Percentiles rank a stretch among this genome's conserved stretches.
phyloP scores from a whole-genome alignment of 2,329 filamentous ascomycete genomes.

The Aureobasidium sp. region DNA sequence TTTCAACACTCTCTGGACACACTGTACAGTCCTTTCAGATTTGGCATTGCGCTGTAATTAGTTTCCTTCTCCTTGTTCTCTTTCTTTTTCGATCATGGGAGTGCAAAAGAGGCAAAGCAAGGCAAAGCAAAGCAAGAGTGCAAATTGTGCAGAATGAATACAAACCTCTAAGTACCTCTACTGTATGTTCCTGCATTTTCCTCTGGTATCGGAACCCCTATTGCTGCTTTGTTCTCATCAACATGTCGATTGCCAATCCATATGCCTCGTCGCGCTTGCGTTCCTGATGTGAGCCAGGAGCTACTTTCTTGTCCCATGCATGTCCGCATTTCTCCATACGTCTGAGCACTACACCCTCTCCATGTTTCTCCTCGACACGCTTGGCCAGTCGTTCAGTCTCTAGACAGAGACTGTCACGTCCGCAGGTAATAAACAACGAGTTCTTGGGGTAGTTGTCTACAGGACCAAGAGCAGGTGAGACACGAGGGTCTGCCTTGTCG shows the following conservation, averaged over 20 bases:
- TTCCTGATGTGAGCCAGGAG: constrained; percentile 23
- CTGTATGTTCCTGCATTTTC: not conserved
- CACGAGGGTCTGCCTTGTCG: constrained; percentile 24
- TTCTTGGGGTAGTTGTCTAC: constrained; percentile 21
- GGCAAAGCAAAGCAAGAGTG: not conserved
- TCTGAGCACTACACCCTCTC: constrained; percentile 20
- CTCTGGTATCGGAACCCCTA: no score
- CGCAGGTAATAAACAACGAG: constrained; percentile 29
- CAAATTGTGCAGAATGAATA: not conserved
- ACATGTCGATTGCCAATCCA: constrained; percentile 21
- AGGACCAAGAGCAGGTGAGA: constrained; percentile 29
- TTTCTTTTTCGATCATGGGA: not conserved
- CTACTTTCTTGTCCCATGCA: constrained; percentile 31
- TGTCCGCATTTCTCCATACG: constrained; percentile 29
- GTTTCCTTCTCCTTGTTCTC: not conserved
- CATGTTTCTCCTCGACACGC: constrained; percentile 19
- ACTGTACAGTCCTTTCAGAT: not conserved
- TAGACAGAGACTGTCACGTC: constrained; percentile 29
- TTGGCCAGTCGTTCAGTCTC: constrained; percentile 30
- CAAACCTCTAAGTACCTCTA: not conserved
- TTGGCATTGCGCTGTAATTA: not conserved
- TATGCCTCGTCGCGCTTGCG: constrained; percentile 26
- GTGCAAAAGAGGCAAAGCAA: not conserved
- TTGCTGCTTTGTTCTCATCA: constrained; percentile 7
- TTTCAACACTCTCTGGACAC: not conserved